Percentiles rank a stretch among this genome's conserved stretches.
These are phyloP conservation scores for Mycena rosella DNA, from an alignment of 768 basidiomycete species.

Conservation along the genomic window DNA sequence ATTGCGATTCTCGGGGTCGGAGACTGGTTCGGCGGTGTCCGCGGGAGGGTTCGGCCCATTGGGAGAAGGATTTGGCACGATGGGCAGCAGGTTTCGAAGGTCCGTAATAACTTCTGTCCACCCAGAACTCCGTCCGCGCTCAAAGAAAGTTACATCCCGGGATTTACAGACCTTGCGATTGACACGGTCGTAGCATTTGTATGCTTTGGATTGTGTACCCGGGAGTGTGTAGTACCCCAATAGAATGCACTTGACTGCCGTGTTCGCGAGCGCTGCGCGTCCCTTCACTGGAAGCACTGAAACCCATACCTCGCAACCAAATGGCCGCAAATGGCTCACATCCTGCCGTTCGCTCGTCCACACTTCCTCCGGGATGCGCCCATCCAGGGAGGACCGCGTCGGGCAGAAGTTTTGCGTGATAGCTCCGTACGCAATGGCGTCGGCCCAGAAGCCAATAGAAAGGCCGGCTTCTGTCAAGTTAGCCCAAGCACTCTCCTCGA, in stretches of 20 bases:
- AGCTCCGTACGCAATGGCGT: too few species aligned
- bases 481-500: not conserved
- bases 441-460: too few species aligned
- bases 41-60: not conserved
- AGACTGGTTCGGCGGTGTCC: not conserved
- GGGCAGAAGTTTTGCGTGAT: too few species aligned
- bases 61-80: not conserved
- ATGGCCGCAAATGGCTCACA: not conserved
- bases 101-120: too few species aligned
- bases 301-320: not conserved
- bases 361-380: not conserved
- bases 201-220: constrained; percentile 3
- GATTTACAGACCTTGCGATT: not conserved
- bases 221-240: too few species aligned
- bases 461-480: too few species aligned
- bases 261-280: not conserved
- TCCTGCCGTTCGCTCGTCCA: not conserved
- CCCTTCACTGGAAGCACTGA: not conserved
- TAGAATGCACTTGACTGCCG: not conserved
- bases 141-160: not conserved
- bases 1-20: not conserved
- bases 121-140: too few species aligned
- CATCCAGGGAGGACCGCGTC: too few species aligned
- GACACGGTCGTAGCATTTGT: not conserved
- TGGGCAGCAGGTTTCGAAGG: too few species aligned